Evolutionary conservation across 768 basidiomycete species (phyloP).

Genomic region (Hirschioporus abietinus): DNA sequence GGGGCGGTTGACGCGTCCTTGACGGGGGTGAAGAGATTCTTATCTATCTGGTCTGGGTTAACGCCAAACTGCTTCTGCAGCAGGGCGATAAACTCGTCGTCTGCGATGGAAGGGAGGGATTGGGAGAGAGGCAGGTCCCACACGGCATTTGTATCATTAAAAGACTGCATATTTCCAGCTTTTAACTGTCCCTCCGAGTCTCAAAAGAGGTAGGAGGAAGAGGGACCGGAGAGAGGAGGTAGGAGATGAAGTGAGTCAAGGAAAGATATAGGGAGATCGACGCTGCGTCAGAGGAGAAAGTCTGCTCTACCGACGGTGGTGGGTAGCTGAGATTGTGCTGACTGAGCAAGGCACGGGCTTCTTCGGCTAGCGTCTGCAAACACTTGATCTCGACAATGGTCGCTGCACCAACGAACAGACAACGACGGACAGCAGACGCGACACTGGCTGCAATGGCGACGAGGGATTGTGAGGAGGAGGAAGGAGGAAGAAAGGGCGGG

Average conservation of each 20-base stretch:
- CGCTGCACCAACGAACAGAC: background rate
- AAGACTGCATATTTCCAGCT: conserved; percentile 38
- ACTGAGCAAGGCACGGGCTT: background rate
- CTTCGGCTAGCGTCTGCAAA: background rate
- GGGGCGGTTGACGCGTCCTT: conserved; percentile 20
- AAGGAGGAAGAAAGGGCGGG: no score
- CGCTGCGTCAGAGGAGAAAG: background rate
- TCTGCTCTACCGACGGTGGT: background rate
- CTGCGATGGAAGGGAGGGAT: conserved; percentile 50
- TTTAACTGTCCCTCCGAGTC: background rate
- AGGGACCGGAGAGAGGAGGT: background rate
- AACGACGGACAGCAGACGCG: background rate
- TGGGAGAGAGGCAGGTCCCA: conserved; percentile 50
- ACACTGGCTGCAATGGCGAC: background rate
- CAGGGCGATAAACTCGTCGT: conserved; percentile 73
- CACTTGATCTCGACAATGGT: background rate
- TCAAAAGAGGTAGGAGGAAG: background rate
- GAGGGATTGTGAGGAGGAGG: background rate
- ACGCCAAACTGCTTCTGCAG: conserved; percentile 65
- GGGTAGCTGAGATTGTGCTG: background rate
- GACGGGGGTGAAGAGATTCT: conserved; percentile 14
- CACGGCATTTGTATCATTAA: conserved; percentile 45
- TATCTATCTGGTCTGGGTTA: conserved; percentile 25
- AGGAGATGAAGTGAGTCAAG: background rate
- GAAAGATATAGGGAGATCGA: background rate